Evolutionary conservation across 805 yeast genomes (phyloP).

Genomic region (Candida oleophila): DNA sequence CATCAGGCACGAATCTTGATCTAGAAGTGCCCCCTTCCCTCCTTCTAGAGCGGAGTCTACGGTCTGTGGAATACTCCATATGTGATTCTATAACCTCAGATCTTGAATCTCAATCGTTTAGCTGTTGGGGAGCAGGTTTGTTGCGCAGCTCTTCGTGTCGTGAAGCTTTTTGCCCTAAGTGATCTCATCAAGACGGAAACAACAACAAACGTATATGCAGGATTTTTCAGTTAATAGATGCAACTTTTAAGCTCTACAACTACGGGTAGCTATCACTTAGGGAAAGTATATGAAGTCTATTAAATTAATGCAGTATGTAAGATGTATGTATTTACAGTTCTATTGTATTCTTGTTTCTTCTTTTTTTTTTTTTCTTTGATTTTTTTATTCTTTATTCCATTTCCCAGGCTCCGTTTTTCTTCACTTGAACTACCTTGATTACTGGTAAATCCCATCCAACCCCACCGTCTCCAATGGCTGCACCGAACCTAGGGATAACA

Average conservation of each 20-base stretch:
- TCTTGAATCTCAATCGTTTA: background rate
- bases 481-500: constrained; percentile 89
- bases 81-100: background rate
- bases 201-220: constrained; percentile 1
- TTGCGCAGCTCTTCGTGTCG: background rate
- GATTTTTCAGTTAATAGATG: background rate
- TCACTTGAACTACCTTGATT: constrained; percentile 70
- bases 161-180: background rate
- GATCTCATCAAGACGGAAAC: constrained; percentile 3
- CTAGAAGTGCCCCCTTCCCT: background rate
- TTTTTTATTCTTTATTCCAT: constrained; percentile 17
- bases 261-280: too few species aligned
- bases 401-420: constrained; percentile 68
- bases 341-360: background rate
- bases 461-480: constrained; percentile 77
- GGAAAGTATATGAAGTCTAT: background rate
- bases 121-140: too few species aligned
- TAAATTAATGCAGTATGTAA: background rate
- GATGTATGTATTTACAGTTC: too few species aligned
- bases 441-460: constrained; percentile 89
- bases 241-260: background rate
- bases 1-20: background rate
- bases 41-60: constrained; percentile 1
- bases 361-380: too few species aligned
- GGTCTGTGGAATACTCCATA: constrained; percentile 1